Evolutionary conservation across 140 eudicot species (phyloP), one percentile per base, ranked within the genome.

Genomic region (Stevia rebaudiana): DNA sequence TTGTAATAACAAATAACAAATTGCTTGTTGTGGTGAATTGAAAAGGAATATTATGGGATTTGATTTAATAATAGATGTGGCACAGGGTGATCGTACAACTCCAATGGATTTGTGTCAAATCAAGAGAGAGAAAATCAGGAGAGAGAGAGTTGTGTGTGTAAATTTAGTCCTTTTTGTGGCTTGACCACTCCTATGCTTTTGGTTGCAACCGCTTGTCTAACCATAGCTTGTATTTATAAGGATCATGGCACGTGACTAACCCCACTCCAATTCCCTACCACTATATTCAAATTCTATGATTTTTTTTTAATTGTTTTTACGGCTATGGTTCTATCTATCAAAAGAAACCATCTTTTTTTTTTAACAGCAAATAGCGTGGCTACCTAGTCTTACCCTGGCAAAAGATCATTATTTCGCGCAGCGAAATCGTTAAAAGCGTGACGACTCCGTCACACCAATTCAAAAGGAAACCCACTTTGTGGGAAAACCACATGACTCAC

Each of bases 171-270:
- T 53, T 73, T 72, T 65, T 40, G 57, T 69, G 73, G 58, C 46
- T 60, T 68, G 78, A 59, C 78, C 80, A 65, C 68, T 64, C 44
- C 51, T 61, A 67, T 40, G 70, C 67, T 59, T 60, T 78, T 78
- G 74, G 75, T 78, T 78, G 50, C 57, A 7, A 37, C 79, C 35
- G 17, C 59, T 60, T 68, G 74, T 68, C 74, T 62, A 58, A 43
- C 79, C 71, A 72, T 67, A 28, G 78, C 67, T 55, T 76, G 72
- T 78, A 78, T 78, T 65, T 82, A 82, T 74, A 82, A 75, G 78
- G 71, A 63, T 49, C 52, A 44, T 71, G 70, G 83, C 87, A 78
- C 83, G 87, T 82, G 83, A 67, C 56, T 41, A 53, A 57, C 79
- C 79, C 79, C 79, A 74, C 79, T 62, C 54, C 63, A 36, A 66